These are phyloP conservation scores for Mortierella sp. DNA, from an alignment of 371 early-diverging fungal species.

Conservation along the genomic window DNA sequence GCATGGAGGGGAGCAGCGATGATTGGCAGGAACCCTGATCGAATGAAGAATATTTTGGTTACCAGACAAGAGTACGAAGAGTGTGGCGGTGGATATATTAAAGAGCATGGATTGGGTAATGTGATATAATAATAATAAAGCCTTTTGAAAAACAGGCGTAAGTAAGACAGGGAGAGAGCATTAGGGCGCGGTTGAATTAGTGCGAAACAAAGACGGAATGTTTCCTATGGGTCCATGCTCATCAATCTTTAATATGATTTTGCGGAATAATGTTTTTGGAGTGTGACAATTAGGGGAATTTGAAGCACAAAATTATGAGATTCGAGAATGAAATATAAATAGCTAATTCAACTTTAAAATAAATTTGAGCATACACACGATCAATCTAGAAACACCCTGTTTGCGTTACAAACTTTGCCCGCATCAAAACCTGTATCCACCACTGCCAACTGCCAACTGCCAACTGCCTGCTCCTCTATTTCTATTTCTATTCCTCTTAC, in stretches of 20 bases:
- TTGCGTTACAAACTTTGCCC: not conserved
- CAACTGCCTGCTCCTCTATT: too few species aligned
- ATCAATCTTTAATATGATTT: too few species aligned
- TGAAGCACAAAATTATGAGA: not conserved
- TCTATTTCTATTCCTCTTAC: too few species aligned
- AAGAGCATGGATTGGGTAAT: slow-evolving; percentile 85
- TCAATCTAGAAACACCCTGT: not conserved
- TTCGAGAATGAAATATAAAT: not conserved
- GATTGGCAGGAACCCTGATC: slow-evolving; percentile 58
- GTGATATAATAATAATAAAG: slow-evolving; percentile 11
- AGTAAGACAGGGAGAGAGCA: too few species aligned
- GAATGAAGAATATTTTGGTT: slow-evolving; percentile 63
- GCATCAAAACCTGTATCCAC: not conserved
- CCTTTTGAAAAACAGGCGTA: not conserved
- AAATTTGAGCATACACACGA: slow-evolving; percentile 1
- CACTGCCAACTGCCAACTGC: not conserved
- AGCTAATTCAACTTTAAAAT: not conserved
- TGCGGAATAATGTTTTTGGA: too few species aligned
- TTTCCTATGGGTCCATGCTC: not conserved
- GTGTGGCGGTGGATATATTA: slow-evolving; percentile 85
- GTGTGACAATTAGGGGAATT: not conserved
- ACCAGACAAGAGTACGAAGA: slow-evolving; percentile 84
- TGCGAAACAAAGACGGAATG: not conserved
- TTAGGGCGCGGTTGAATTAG: too few species aligned
- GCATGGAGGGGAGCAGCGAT: slow-evolving; percentile 91